phyloP scores from a whole-genome alignment of 1,284 basidiomycete species.

The Tremellales sp. region DNA sequence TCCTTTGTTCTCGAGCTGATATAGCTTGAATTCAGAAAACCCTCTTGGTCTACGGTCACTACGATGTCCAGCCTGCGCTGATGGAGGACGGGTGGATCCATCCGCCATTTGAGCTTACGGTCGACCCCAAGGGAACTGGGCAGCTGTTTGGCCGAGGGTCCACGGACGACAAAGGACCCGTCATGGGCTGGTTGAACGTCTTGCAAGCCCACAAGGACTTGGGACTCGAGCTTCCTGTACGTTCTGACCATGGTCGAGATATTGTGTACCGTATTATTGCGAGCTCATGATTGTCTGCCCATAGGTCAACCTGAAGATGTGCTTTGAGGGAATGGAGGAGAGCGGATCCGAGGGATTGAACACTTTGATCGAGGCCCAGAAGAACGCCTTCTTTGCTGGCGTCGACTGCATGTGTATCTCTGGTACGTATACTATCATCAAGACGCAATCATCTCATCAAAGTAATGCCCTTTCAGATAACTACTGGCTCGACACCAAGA shows the following conservation, averaged over 20 bases:
- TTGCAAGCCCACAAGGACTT: conserved; percentile 79
- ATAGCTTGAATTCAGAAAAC: conserved; percentile 60
- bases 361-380: conserved; percentile 78
- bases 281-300: conserved; percentile 1
- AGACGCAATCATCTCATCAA: neutral
- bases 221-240: conserved; percentile 69
- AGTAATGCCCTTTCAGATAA: conserved; percentile 35
- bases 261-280: neutral
- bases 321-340: conserved; percentile 99
- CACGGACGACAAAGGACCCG: conserved; percentile 88
- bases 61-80: conserved; percentile 54
- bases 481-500: conserved; percentile 52
- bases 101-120: conserved; percentile 79
- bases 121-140: conserved; percentile 53
- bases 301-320: conserved; percentile 78
- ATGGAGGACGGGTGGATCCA: conserved; percentile 87
- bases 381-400: conserved; percentile 78
- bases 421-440: conserved; percentile 54
- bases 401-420: conserved; percentile 92
- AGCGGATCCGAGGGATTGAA: conserved; percentile 90
- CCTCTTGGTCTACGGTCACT: conserved; percentile 86
- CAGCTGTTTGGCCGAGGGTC: conserved; percentile 81
- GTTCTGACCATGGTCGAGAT: conserved; percentile 2
- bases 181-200: conserved; percentile 92
- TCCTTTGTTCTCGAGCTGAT: conserved; percentile 15